phyloP scores from a whole-genome alignment of 345 rosid genomes.

The Corchorus capsularis region DNA sequence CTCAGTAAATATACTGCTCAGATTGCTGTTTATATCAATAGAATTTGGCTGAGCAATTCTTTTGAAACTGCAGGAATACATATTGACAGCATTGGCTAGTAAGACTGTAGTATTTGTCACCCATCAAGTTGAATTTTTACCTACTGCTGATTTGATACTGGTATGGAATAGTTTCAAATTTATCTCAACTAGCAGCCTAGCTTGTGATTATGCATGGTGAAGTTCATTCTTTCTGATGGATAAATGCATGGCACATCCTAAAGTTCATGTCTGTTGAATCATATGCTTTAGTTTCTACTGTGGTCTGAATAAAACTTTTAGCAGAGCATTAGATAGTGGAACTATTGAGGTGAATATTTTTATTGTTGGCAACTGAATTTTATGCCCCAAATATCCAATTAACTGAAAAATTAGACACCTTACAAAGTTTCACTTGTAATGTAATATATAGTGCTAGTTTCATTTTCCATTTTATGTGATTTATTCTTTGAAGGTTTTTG shows the following conservation, averaged over 20 bases:
- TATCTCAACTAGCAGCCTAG: conserved; percentile 7
- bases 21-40: conserved; percentile 20
- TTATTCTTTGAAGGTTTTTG: conserved; percentile 7
- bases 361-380: neutral
- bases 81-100: conserved; percentile 74
- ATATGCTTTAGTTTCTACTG: conserved; percentile 1
- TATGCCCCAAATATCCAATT: neutral
- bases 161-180: conserved; percentile 49
- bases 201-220: no score
- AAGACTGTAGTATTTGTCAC: conserved; percentile 96
- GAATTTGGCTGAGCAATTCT: conserved; percentile 28
- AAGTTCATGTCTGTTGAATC: neutral
- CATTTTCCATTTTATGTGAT: neutral
- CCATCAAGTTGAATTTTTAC: conserved; percentile 99
- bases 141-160: conserved; percentile 92
- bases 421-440: neutral
- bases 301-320: neutral
- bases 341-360: neutral
- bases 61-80: conserved; percentile 80
- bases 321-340: neutral
- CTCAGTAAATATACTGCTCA: conserved; percentile 9
- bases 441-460: neutral
- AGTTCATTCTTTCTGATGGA: neutral
- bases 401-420: neutral
- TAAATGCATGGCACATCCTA: neutral